Conservation (phyloP, 2,329 filamentous ascomycete genomes). For the Claviceps africana region DNA sequence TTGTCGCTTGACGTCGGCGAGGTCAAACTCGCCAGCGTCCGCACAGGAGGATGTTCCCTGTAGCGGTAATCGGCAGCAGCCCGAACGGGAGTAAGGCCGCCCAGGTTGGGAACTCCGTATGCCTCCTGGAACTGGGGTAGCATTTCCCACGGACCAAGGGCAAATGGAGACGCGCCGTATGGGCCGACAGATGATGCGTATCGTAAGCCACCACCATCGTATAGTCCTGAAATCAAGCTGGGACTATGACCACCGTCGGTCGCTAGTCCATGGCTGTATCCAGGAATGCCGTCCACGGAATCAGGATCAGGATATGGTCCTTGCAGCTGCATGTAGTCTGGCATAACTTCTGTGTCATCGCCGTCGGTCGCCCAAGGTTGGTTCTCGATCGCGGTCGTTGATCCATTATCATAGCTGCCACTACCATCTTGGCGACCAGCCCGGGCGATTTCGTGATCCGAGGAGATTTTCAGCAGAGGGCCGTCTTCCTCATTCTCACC, state of each 20-base stretch:
- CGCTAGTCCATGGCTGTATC: neutral
- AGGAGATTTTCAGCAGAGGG: slow-evolving; percentile 19
- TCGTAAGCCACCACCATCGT: slow-evolving; percentile 3
- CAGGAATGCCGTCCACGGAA: neutral
- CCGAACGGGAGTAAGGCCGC: slow-evolving; percentile 21
- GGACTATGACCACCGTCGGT: slow-evolving; percentile 1
- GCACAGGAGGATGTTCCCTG: slow-evolving; percentile 7
- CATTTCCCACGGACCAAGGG: slow-evolving; percentile 8
- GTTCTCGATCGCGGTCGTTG: slow-evolving; percentile 6
- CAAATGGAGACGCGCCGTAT: slow-evolving; percentile 10
- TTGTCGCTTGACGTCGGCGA: slow-evolving; percentile 4
- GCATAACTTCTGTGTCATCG: slow-evolving; percentile 1
- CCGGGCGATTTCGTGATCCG: slow-evolving; percentile 10
- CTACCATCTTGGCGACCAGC: neutral
- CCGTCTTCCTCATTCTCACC: slow-evolving; percentile 20
- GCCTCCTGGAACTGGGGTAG: slow-evolving; percentile 12
- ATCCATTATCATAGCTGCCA: slow-evolving; percentile 6
- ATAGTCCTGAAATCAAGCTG: slow-evolving; percentile 4
- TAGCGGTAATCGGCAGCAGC: slow-evolving; percentile 13
- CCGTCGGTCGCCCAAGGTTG: slow-evolving; percentile 1
- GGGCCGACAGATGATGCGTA: slow-evolving; percentile 5
- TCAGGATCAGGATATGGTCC: slow-evolving; percentile 5
- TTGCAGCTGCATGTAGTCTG: slow-evolving; percentile 4
- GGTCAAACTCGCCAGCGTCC: neutral
- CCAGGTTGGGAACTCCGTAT: slow-evolving; percentile 19